Evolutionary conservation across 768 basidiomycete genomes (phyloP), one percentile per base, ranked within the genome.

Genomic region (Gymnopilus junonius): DNA sequence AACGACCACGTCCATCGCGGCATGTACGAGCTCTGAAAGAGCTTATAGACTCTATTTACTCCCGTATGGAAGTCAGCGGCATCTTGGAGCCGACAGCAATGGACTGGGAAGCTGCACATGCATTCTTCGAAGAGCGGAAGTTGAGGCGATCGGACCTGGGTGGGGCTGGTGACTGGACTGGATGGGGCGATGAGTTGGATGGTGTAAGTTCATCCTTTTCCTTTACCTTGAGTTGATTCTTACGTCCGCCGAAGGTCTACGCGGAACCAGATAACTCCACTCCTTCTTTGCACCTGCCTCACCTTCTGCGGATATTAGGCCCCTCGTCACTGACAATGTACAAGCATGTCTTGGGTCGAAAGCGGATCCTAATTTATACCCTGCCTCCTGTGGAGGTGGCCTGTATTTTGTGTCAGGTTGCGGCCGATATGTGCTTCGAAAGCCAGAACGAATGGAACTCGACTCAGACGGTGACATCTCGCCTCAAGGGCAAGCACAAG

Each of bases 321-420:
- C 91, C 92, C 0, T 91, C 92, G 1, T 85, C 86, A 0, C 75
- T 94, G 35, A 94, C 91, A 0, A 74, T 94, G 2, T 92, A 92
- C 77, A 93, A 93, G 69, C 86, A 93, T 67, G 84, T 92, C 15
- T 80, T 94, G 4, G 88, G 88, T 0, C 83, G 93, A 6, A 85
- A 82, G 56, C 81, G 93, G 15, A 85, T 94, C n/a, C 77, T 95
- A 37, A 88, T 95, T 34, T 92, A 91, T 71, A 92, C 93, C 0
- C 77, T 87, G 1, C 92, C 92, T 0, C 90, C 92, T 0, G 91
- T 94, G 12, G 91, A 94, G 70, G 85, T 87, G 0, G 91, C 93
- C 0, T 93, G 90, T 65, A 82, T 90, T 4, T 80, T 95, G 34
- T 91, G 90, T 59, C 88, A 91, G 55, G 86, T 90, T 5, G 89